Evolutionary conservation across 2,329 filamentous ascomycete species (phyloP), one percentile per base, ranked within the genome.

Genomic region (Cordyceps cicadae): DNA sequence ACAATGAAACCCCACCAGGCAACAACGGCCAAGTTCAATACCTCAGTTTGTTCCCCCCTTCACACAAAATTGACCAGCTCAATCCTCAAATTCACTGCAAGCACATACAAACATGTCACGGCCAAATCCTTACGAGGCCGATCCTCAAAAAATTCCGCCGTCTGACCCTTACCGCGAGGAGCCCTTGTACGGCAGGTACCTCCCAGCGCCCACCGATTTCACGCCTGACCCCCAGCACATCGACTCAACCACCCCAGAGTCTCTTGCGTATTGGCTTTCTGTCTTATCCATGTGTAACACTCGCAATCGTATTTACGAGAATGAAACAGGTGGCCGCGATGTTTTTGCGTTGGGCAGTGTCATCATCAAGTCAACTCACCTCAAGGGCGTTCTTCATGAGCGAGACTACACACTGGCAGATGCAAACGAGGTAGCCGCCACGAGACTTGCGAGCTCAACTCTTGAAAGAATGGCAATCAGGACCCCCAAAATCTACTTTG

Each of bases 281-380:
- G 70, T 76, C 5, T 6, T 76, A 59, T 59, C 48, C 3, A 66
- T 65, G n/a, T 76, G 72, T 63, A 64, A 66, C 21, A 65, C 65
- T 48, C 66, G 67, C 0, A 64, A 59, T 37, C 61, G 65, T 24
- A 71, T 74, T n/a, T 76, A 75, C 60, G 64, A 67, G 8, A 68
- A 63, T 34, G 66, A 70, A 8, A 69, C 72, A 7, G 70, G 69
- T 12, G 72, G 70, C 3, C 72, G 75, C 9, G 74, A 77, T 59
- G 73, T 78, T 0, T 77, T 78, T 64, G 74, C 73, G 12, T 64
- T 76, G 32, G 74, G 75, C 1, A 72, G 68, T 43, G 68, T 77
- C 19, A 76, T 76, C 45, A 61, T 76, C 62, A 76, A 76, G 62
- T 75, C 74, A 6, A 69, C 68, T 34, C 72, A 75, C 63, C 67